phyloP scores from a whole-genome alignment of 2,329 filamentous ascomycete genomes.

The Pyrenophora graminea region DNA sequence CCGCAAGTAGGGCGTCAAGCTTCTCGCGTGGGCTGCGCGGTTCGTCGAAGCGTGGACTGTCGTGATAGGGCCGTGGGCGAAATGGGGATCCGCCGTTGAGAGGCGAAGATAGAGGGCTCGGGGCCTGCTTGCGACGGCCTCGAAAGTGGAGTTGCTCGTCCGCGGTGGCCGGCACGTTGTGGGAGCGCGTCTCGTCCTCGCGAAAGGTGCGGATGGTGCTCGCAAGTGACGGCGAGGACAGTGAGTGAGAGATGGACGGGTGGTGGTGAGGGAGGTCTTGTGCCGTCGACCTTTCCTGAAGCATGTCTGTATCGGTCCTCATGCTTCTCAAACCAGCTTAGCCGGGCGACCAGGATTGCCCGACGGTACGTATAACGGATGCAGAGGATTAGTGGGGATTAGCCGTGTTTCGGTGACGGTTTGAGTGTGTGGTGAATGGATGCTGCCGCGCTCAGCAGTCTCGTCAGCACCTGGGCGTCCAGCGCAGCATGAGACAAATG shows the following conservation, averaged over 20 bases:
- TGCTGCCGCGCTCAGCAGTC: constrained; percentile 24
- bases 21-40: constrained; percentile 47
- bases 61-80: constrained; percentile 30
- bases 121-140: constrained; percentile 30
- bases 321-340: constrained; percentile 40
- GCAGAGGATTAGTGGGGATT: constrained; percentile 15
- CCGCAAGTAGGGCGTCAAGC: constrained; percentile 46
- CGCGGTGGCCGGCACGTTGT: constrained; percentile 21
- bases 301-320: constrained; percentile 37
- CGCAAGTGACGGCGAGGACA: constrained; percentile 30
- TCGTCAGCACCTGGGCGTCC: constrained; percentile 16
- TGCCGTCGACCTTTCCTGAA: constrained; percentile 21
- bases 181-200: constrained; percentile 33
- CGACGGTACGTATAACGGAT: constrained; percentile 3
- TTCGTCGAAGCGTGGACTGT: constrained; percentile 41
- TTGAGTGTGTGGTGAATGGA: constrained; percentile 9
- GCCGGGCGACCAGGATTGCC: constrained; percentile 26
- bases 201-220: constrained; percentile 39
- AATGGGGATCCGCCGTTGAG: constrained; percentile 13
- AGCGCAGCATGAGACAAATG: constrained; percentile 17
- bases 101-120: constrained; percentile 34
- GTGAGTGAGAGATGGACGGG: constrained; percentile 13
- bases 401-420: constrained; percentile 11
- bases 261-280: constrained; percentile 16
- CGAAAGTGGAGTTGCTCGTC: constrained; percentile 21